A percentile compares a stretch with the other conserved stretches of the same genome.
phyloP scores from a whole-genome alignment of 805 yeast genomes.

The Komagataella populi region DNA sequence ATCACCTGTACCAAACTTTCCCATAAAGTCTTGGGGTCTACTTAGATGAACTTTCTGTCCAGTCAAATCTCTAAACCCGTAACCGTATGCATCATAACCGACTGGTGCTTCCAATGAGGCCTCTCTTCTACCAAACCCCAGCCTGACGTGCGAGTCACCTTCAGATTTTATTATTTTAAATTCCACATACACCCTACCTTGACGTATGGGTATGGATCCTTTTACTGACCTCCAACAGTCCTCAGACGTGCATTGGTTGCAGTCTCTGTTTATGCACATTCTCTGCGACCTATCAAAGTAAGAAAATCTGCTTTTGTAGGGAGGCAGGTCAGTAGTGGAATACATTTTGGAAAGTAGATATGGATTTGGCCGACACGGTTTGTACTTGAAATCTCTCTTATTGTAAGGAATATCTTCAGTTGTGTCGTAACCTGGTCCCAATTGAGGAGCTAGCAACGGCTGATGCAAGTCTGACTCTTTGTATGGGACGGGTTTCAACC shows the following conservation, averaged over 20 bases:
- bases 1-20: slow-evolving; percentile 55
- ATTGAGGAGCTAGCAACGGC: background rate
- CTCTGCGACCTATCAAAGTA: slow-evolving; percentile 62
- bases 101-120: slow-evolving; percentile 90
- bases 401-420: slow-evolving; percentile 76
- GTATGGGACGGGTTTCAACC: slow-evolving; percentile 21
- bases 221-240: slow-evolving; percentile 76
- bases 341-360: slow-evolving; percentile 42
- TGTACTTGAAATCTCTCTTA: slow-evolving; percentile 68
- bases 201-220: slow-evolving; percentile 60
- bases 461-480: slow-evolving; percentile 14
- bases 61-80: slow-evolving; percentile 70
- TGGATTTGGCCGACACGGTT: slow-evolving; percentile 65
- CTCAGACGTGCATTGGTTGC: slow-evolving; percentile 35
- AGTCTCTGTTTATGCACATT: slow-evolving; percentile 24
- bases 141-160: slow-evolving; percentile 43
- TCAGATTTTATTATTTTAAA: slow-evolving; percentile 39
- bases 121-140: slow-evolving; percentile 78
- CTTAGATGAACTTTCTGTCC: slow-evolving; percentile 71
- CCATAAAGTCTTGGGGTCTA: slow-evolving; percentile 44
- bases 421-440: slow-evolving; percentile 17
- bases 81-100: slow-evolving; percentile 90
- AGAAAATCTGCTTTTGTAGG: slow-evolving; percentile 41
- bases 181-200: slow-evolving; percentile 76
- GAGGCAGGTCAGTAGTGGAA: slow-evolving; percentile 63